Conservation (phyloP, 495 filamentous ascomycete species). For the Lasiosphaeria ovina region DNA sequence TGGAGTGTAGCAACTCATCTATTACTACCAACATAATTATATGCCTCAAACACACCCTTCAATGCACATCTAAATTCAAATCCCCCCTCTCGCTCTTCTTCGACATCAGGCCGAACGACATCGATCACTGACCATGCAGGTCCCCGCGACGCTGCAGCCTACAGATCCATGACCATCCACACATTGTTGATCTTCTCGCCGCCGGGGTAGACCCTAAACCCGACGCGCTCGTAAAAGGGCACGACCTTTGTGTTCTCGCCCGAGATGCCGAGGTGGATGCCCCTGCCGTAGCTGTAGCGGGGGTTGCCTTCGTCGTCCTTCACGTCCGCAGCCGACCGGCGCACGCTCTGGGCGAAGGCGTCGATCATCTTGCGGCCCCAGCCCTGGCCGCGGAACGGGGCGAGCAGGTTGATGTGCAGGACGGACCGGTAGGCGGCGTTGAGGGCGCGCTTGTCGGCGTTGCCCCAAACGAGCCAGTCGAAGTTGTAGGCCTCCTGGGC, state of each 20-base stretch:
- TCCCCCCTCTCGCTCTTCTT: no score
- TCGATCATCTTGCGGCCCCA: conserved; percentile 40
- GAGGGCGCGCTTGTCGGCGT: conserved; percentile 31
- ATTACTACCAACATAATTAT: no score
- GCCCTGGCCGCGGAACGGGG: conserved; percentile 32
- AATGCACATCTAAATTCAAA: no score
- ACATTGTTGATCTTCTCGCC: conserved; percentile 35
- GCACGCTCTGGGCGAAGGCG: conserved; percentile 35
- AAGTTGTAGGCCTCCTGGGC: conserved; percentile 37
- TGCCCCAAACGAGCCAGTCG: conserved; percentile 31
- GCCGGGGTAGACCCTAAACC: conserved; percentile 36
- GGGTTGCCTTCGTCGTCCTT: conserved; percentile 21
- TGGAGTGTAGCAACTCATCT: no score
- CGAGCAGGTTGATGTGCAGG: conserved; percentile 45
- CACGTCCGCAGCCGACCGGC: conserved; percentile 26
- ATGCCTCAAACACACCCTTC: no score
- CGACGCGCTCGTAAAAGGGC: conserved; percentile 41
- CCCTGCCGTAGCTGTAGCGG: conserved; percentile 28
- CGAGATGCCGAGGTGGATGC: conserved; percentile 37
- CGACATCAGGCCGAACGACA: no score
- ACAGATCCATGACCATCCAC: conserved; percentile 42
- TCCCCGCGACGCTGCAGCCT: not conserved
- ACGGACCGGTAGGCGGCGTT: conserved; percentile 32
- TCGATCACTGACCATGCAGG: no score
- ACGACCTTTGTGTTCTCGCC: conserved; percentile 45